Conservation (phyloP, 306 rosid species). For the Dryas drummondii region DNA sequence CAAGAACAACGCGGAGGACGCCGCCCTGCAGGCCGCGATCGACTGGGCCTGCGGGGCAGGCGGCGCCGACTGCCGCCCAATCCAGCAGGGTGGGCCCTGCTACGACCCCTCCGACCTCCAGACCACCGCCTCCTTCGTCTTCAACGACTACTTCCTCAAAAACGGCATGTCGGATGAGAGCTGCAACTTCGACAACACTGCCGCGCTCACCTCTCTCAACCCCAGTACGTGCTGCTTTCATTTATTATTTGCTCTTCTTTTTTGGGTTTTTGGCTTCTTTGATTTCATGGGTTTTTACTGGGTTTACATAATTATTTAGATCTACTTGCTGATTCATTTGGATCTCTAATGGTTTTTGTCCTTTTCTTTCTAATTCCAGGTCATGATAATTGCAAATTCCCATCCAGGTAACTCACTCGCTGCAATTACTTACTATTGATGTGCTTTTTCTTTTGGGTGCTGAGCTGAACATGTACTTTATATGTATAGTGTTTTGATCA, state of each 20-base stretch:
- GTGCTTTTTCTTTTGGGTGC: too few species aligned
- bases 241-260: not conserved
- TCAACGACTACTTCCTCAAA: conserved; percentile 71
- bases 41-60: conserved; percentile 93
- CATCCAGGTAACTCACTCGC: conserved; percentile 59
- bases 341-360: not conserved
- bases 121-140: conserved; percentile 76
- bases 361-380: conserved; percentile 50
- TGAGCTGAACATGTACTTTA: too few species aligned
- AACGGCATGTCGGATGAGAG: conserved; percentile 72
- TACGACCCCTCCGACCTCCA: conserved; percentile 55
- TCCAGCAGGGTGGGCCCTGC: conserved; percentile 79
- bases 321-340: not conserved
- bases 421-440: too few species aligned
- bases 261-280: not conserved
- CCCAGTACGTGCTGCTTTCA: conserved; percentile 47
- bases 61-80: conserved; percentile 73
- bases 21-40: conserved; percentile 63
- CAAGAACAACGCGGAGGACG: conserved; percentile 86
- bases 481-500: too few species aligned
- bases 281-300: not conserved
- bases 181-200: conserved; percentile 67
- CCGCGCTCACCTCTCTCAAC: conserved; percentile 74
- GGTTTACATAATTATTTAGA: not conserved
- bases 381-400: conserved; percentile 67